Base-by-base conservation (phyloP, 2,329 filamentous ascomycete species). In the Ceratocystis cubensis region DNA sequence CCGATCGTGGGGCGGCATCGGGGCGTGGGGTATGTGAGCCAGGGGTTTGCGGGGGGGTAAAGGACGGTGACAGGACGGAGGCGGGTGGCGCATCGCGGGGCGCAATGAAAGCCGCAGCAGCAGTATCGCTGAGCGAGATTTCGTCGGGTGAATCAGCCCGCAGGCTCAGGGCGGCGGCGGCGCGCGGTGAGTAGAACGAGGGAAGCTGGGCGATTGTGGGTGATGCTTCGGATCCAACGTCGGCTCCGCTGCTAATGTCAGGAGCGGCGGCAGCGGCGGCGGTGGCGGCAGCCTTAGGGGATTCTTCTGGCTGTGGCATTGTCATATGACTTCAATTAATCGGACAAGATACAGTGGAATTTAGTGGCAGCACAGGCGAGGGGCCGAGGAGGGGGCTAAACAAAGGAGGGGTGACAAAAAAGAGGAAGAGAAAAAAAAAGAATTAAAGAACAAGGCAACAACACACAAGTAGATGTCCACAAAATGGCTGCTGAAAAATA, bases 51-150 rank as follows among this genome's bases (percentile, higher is more conserved):
- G 88, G 87, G 15, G 89, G 88, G 5, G 86, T 91, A 76, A 91
- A 96, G 70, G 88, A 88, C 63, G 89, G 89, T 74, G 93, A 96
- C 69, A 96, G 86, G 61, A 94, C 85, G 3, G 91, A 91, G 3
- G 85, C 82, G 15, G 81, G 82, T 37, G 80, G 81, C 17, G 72
- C 72, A 20, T 61, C 30, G 44, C 46, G 25, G 15, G 61, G 65
- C 65, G 68, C 70, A 68, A 56, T 63, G 64, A 68, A 44, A 37
- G 68, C 45, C 53, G 64, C 61, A 48, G 67, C 44, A n/a, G 67
- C 44, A 48, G 61, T 30, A 7, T 61, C 28, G 28, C 69, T 44
- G 25, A 69, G 53, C 22, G 68, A 37, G 50, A 50, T 37, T 48
- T 64, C 25, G 46, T 64, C 62, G 28, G 63, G 66, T 4, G 66